Base-by-base conservation (phyloP, 495 filamentous ascomycete genomes). In the Aspergillus homomorphus region DNA sequence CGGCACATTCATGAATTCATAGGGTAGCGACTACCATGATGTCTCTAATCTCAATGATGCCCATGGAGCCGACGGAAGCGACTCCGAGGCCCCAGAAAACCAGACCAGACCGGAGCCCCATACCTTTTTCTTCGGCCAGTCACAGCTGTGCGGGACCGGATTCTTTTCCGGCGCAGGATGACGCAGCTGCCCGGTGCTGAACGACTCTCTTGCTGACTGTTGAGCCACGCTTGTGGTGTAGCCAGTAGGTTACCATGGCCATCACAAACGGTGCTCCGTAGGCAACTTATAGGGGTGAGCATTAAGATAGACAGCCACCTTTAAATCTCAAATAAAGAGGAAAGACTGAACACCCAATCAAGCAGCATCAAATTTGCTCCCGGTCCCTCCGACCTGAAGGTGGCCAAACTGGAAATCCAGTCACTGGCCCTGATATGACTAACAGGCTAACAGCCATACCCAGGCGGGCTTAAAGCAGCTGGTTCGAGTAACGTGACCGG, bases 401-500 rank as follows among this genome's bases (percentile, higher is more conserved):
- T 41, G 51, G 28, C 54, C 46, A 49, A 23, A 18, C 9, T 4
- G 45, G 18, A 19, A 4, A 9, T 28, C 9, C 3, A 28, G 4
- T 46, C 10, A 46, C 18, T 46, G 45, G 18, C 18, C 26, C n/a
- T n/a, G n/a, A n/a, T n/a, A n/a, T n/a, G n/a, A n/a, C n/a, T n/a
- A n/a, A n/a, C n/a, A n/a, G n/a, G n/a, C n/a, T 4, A 28, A 28
- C 9, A 28, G 3, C 26, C 26, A 28, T 9, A 28, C 26, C n/a
- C n/a, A n/a, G n/a, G n/a, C n/a, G n/a, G n/a, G 26, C 26, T 38
- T 49, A 21, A 54, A 53, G 58, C 54, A 54, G 57, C 54, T 30
- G 57, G 56, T 19, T 23, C 44, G 23, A 56, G 63, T 66, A 68
- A 68, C 68, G 68, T 70, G 68, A 70, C 65, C 65, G 65, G 68